phyloP scores from a whole-genome alignment of 805 yeast genomes.

The Ogataea glucozyma region DNA sequence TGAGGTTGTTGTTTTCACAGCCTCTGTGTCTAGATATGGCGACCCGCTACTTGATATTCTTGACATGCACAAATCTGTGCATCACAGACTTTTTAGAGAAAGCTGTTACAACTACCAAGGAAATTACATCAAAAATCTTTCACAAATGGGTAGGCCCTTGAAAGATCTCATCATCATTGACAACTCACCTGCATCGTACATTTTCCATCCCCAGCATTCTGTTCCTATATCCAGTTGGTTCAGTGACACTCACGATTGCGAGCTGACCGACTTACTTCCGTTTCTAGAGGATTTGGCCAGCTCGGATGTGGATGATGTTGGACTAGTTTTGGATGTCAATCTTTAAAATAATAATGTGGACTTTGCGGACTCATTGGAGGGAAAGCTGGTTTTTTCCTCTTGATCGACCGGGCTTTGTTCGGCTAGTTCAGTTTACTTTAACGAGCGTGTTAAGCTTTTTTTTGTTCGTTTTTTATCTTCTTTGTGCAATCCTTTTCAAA shows the following conservation, averaged over 20 bases:
- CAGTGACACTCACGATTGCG: slow-evolving; percentile 96
- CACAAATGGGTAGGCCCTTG: slow-evolving; percentile 92
- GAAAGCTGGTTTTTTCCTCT: slow-evolving; percentile 12
- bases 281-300: slow-evolving; percentile 81
- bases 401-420: too few relatives aligned
- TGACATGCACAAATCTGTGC: slow-evolving; percentile 73
- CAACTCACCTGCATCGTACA: slow-evolving; percentile 97
- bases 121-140: slow-evolving; percentile 87
- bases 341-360: slow-evolving; percentile 30
- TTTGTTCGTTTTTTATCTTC: neutral
- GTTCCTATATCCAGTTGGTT: slow-evolving; percentile 98
- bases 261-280: slow-evolving; percentile 87
- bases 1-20: slow-evolving; percentile 97
- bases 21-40: slow-evolving; percentile 92
- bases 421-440: too few relatives aligned
- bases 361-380: slow-evolving; percentile 1
- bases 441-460: too few relatives aligned
- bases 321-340: slow-evolving; percentile 79
- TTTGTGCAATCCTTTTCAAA: neutral
- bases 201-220: slow-evolving; percentile 97
- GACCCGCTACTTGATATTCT: slow-evolving; percentile 90
- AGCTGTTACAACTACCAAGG: slow-evolving; percentile 93
- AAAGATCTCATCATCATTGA: slow-evolving; percentile 86
- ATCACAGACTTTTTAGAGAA: slow-evolving; percentile 92
- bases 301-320: slow-evolving; percentile 76